Evolutionary conservation across 495 filamentous ascomycete genomes (phyloP).

Genomic region (Cladorrhinum samala): DNA sequence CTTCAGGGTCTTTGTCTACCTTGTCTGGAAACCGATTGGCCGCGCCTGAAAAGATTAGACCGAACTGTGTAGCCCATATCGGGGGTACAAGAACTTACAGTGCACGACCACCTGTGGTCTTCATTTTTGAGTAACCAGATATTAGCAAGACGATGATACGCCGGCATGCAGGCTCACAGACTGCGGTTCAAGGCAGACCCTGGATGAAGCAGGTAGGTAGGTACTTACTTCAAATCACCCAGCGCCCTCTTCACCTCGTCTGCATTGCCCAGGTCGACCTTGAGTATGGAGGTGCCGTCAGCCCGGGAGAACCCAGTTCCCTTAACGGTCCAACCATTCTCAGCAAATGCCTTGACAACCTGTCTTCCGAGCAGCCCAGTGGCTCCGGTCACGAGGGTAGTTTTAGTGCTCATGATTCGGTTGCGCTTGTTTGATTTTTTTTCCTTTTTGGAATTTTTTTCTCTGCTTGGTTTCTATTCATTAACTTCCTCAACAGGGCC

Average conservation of each 20-base stretch:
- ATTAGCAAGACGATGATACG: too few species aligned
- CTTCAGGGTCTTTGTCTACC: slow-evolving; percentile 71
- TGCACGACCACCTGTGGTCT: slow-evolving; percentile 82
- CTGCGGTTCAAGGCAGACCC: too few species aligned
- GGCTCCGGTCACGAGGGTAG: slow-evolving; percentile 76
- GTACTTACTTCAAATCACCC: slow-evolving; percentile 55
- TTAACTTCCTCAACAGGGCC: background rate
- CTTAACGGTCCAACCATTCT: slow-evolving; percentile 63
- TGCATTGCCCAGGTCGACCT: slow-evolving; percentile 62
- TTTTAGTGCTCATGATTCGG: slow-evolving; percentile 29
- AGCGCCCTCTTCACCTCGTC: slow-evolving; percentile 57
- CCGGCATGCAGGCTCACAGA: too few species aligned
- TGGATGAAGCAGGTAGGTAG: too few species aligned
- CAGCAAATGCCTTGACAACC: slow-evolving; percentile 67
- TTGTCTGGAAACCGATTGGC: slow-evolving; percentile 89
- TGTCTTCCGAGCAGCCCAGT: slow-evolving; percentile 80
- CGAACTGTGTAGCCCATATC: background rate
- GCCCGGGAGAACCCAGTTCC: slow-evolving; percentile 75
- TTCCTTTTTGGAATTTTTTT: too few species aligned
- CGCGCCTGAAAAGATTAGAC: slow-evolving; percentile 35
- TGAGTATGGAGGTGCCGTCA: slow-evolving; percentile 64
- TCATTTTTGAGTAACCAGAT: slow-evolving; percentile 6
- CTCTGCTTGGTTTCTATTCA: background rate
- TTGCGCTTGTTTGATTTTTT: too few species aligned
- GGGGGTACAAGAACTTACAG: slow-evolving; percentile 46